Conservation (phyloP, 352 stramenopile species). For the Phytophthora pisi region DNA sequence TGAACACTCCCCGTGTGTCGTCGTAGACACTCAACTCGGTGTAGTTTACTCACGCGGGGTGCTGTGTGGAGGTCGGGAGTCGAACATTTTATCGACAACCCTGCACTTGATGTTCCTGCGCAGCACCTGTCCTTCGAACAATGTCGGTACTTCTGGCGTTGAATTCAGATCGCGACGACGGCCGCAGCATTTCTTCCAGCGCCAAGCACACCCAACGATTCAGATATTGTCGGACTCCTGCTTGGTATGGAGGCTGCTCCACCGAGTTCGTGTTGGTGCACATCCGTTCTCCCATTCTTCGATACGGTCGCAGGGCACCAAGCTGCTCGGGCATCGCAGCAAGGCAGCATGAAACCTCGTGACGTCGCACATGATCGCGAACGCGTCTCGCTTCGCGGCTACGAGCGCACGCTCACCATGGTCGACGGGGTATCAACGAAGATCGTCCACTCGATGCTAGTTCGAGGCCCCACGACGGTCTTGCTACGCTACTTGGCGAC, state of each 20-base stretch:
- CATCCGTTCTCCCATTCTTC: not conserved
- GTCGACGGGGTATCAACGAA: slow-evolving; percentile 10
- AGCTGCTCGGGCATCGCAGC: not conserved
- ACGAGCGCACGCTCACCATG: slow-evolving; percentile 6
- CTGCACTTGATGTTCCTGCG: not conserved
- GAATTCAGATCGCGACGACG: slow-evolving; percentile 1
- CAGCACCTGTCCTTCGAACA: not conserved
- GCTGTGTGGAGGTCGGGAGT: not conserved
- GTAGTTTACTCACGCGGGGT: not conserved
- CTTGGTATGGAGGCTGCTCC: slow-evolving; percentile 5
- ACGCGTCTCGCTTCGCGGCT: slow-evolving; percentile 4
- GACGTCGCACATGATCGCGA: not conserved
- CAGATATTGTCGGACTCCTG: slow-evolving; percentile 12
- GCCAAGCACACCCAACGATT: slow-evolving; percentile 1
- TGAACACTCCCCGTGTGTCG: not conserved
- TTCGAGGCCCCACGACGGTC: slow-evolving; percentile 13
- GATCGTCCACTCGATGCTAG: slow-evolving; percentile 10
- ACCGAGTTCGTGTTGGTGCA: not conserved
- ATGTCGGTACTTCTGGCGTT: not conserved
- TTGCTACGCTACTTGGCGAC: slow-evolving; percentile 24
- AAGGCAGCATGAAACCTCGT: not conserved
- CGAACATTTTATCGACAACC: not conserved
- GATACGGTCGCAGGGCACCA: not conserved
- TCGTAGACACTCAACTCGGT: not conserved
- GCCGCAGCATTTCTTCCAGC: not conserved